Evolutionary conservation across 805 yeast species (phyloP), one percentile per base, ranked within the genome.

Genomic region (Brettanomyces anomalus): DNA sequence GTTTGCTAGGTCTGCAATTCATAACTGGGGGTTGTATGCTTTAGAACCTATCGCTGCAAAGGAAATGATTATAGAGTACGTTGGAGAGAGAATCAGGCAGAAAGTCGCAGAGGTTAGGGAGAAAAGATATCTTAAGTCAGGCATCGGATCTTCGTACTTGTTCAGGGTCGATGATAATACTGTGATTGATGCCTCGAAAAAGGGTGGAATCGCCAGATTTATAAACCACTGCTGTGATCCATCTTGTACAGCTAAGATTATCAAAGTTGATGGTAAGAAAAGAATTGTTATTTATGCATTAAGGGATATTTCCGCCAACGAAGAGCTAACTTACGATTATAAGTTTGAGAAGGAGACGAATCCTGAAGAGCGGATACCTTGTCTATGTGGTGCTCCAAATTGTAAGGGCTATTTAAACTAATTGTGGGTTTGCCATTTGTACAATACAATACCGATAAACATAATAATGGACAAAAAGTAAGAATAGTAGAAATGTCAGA

Each of bases 141-240:
- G 99, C 28, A 88, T 93, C 50, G 97, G 97, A 18, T 90, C 97
- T 2, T 83, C 95, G 46, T 93, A 93, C 59, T 65, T 93, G 43
- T 93, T 93, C 64, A 70, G 97, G 49, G 81, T 93, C 36, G 97
- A 93, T 57, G 96, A 88, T 56, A 85, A 85, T 51, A 86, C 95
- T 0, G 97, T 93, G 7, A 85, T 93, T 43, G 99, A 93, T 65
- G 98, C 99, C 5, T 90, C 97, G 0, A 90, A 89, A 58, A 85
- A 81, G 49, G 99, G 99, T 21, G 97, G 97, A 3, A 89, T 89
- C 54, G 97, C 98, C 0, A 71, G 98, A 46, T 93, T 93, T 56
- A 93, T 93, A 60, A 93, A 93, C 55, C 99, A 93, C 61, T 88
- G 97, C 60, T 93, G 99, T 65, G 85, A 83, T 42, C 99, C 99